Evolutionary conservation across 1,139 yeast genomes (phyloP).

Genomic region (Geotrichum bryndzae): DNA sequence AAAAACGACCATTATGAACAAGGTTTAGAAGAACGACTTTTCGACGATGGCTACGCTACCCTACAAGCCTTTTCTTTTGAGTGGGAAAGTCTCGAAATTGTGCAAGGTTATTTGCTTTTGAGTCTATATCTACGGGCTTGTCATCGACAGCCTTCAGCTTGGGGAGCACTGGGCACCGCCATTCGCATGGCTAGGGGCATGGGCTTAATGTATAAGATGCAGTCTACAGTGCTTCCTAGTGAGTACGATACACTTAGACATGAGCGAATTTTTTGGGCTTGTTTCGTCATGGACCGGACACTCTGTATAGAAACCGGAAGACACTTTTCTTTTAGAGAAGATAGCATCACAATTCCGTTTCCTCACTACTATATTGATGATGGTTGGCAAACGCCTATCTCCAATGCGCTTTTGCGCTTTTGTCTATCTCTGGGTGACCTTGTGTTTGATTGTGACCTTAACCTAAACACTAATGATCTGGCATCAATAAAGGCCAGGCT

Average conservation of each 20-base stretch:
- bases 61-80: conserved; percentile 51
- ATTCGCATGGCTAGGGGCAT: conserved; percentile 50
- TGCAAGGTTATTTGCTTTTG: conserved; percentile 57
- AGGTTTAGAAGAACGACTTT: conserved; percentile 48
- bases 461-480: conserved; percentile 19
- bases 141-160: conserved; percentile 54
- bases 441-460: conserved; percentile 22
- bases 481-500: conserved; percentile 15
- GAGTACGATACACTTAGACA: conserved; percentile 48
- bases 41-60: conserved; percentile 47
- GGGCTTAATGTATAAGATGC: conserved; percentile 42
- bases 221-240: conserved; percentile 12
- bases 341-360: conserved; percentile 34
- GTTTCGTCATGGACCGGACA: conserved; percentile 51
- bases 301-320: conserved; percentile 54
- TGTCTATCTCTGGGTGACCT: conserved; percentile 24
- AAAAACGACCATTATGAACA: conserved; percentile 31
- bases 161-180: conserved; percentile 51
- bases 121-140: conserved; percentile 50
- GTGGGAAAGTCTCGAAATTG: conserved; percentile 62
- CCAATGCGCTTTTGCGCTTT: conserved; percentile 34
- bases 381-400: conserved; percentile 50
- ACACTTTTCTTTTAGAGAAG: conserved; percentile 42
- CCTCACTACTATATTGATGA: conserved; percentile 43
- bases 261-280: conserved; percentile 52